Conservation (phyloP, 73 alveolate genomes). For the Paramecium sonneborni region DNA sequence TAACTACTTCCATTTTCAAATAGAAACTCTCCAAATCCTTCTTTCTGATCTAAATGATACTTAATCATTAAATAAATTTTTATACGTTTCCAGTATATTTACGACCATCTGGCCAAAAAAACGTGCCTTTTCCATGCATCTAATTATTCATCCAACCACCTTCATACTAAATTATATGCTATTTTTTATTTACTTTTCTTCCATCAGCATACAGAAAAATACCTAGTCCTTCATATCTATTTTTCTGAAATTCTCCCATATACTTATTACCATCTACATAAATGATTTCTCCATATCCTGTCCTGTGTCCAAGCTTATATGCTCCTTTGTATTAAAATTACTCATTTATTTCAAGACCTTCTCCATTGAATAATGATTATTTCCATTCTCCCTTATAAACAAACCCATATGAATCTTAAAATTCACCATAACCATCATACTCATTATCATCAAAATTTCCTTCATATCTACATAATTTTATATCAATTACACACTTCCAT, state of each 20-base stretch:
- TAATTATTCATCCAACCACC: slow-evolving; percentile 58
- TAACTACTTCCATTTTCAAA: slow-evolving; percentile 24
- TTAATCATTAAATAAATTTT: background rate
- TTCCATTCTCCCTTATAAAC: slow-evolving; percentile 66
- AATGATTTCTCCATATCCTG: slow-evolving; percentile 69
- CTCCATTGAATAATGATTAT: slow-evolving; percentile 68
- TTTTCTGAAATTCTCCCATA: slow-evolving; percentile 36
- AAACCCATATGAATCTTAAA: slow-evolving; percentile 63
- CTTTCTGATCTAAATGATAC: background rate
- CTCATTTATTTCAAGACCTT: slow-evolving; percentile 71
- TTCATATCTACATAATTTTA: slow-evolving; percentile 41
- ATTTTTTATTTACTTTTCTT: background rate
- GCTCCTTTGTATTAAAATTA: slow-evolving; percentile 66
- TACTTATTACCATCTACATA: slow-evolving; percentile 74
- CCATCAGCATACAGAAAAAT: slow-evolving; percentile 64
- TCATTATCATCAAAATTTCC: slow-evolving; percentile 57
- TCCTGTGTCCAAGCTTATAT: slow-evolving; percentile 65
- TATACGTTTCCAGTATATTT: slow-evolving; percentile 21
- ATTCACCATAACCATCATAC: slow-evolving; percentile 63
- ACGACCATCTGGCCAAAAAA: slow-evolving; percentile 33
- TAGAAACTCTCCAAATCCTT: slow-evolving; percentile 21
- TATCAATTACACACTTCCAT: slow-evolving; percentile 52
- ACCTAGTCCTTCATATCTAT: slow-evolving; percentile 61
- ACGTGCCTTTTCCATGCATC: slow-evolving; percentile 34
- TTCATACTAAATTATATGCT: slow-evolving; percentile 30